Percentiles rank a stretch among this genome's conserved stretches.
These are phyloP conservation scores for Pistacia integerrima DNA, from an alignment of 345 rosid genomes.

Conservation along the genomic window DNA sequence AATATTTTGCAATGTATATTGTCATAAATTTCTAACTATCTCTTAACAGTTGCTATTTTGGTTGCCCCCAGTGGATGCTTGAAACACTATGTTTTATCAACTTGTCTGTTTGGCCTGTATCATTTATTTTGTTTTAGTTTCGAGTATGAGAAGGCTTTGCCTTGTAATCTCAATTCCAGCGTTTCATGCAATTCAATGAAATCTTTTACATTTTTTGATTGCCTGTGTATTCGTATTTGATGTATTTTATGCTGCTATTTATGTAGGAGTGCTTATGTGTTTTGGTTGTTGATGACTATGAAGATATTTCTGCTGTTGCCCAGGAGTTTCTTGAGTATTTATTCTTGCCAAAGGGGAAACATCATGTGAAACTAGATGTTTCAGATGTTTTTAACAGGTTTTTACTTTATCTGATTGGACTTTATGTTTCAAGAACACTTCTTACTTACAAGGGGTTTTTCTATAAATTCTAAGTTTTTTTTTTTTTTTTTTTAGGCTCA, in stretches of 20 bases:
- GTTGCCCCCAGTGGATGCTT: neutral
- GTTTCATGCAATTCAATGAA: constrained; percentile 9
- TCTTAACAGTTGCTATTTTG: neutral
- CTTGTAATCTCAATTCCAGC: constrained; percentile 10
- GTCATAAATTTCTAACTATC: neutral
- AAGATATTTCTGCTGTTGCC: constrained; percentile 68
- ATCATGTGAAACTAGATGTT: constrained; percentile 51
- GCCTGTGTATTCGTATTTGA: constrained; percentile 14
- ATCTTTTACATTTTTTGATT: neutral
- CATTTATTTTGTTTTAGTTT: constrained; percentile 6
- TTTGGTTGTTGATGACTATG: constrained; percentile 76
- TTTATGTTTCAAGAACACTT: constrained; percentile 1
- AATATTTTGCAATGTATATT: too few species aligned
- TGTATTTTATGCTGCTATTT: constrained; percentile 19
- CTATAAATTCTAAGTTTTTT: constrained; percentile 12
- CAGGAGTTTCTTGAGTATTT: constrained; percentile 60
- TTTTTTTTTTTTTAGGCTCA: constrained; percentile 43
- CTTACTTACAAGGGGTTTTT: constrained; percentile 8
- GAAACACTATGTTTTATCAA: neutral
- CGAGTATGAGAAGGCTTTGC: constrained; percentile 10
- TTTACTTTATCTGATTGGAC: constrained; percentile 24
- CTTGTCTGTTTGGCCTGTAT: neutral
- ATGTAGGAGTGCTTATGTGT: constrained; percentile 85
- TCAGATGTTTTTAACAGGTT: constrained; percentile 71
- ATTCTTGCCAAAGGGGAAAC: constrained; percentile 39